phyloP scores from a whole-genome alignment of 306 rosid species.

The Gynostemma pentaphyllum region DNA sequence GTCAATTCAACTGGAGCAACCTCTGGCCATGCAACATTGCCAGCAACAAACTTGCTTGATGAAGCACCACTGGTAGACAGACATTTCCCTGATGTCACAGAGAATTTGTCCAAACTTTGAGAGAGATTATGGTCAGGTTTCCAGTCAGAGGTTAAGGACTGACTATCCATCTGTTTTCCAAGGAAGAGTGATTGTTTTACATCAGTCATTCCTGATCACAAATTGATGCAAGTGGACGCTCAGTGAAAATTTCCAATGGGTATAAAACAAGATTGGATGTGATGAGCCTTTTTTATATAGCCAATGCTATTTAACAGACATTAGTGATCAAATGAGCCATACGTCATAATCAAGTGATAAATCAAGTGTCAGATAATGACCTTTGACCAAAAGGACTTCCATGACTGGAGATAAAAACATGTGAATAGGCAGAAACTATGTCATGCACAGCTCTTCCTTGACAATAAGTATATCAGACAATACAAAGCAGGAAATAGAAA shows the following conservation, averaged over 20 bases:
- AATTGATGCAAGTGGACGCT: constrained; percentile 12
- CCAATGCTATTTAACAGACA: background rate
- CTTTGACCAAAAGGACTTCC: background rate
- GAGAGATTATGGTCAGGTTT: constrained; percentile 35
- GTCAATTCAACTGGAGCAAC: constrained; percentile 49
- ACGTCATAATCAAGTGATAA: background rate
- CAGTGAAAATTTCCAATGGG: background rate
- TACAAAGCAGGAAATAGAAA: too few species aligned
- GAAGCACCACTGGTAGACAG: constrained; percentile 30
- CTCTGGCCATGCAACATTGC: constrained; percentile 52
- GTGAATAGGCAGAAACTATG: too few species aligned
- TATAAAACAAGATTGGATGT: background rate
- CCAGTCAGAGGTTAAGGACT: constrained; percentile 25
- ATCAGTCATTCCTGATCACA: constrained; percentile 19
- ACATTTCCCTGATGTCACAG: constrained; percentile 32
- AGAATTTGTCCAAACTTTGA: constrained; percentile 40
- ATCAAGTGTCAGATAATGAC: background rate
- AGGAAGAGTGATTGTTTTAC: constrained; percentile 9
- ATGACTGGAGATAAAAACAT: background rate
- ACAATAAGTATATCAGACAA: too few species aligned
- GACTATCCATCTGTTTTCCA: constrained; percentile 37
- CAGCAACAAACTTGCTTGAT: constrained; percentile 50
- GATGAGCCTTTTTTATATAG: too few species aligned
- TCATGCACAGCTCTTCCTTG: too few species aligned
- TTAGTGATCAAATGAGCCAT: background rate